Base-by-base conservation (phyloP, 495 filamentous ascomycete species). In the Sporormia fimetaria region DNA sequence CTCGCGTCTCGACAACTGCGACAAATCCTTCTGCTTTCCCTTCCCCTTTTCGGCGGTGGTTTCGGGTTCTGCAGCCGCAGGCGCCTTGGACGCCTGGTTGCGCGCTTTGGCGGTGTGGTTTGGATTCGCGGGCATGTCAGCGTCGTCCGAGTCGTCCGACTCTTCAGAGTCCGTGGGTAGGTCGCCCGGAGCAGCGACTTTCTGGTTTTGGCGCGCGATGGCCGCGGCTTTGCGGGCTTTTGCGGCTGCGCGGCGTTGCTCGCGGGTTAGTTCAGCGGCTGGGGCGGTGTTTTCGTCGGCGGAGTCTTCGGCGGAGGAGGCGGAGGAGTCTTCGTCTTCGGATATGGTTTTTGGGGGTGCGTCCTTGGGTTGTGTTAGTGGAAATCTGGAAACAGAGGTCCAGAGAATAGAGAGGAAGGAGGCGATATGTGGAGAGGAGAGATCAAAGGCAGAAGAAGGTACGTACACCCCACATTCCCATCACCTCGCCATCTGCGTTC, bases 181-280 rank as follows among this genome's bases (percentile, higher is more conserved):
- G 51, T 94, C 88, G 37, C 87, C 90, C 0, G 84, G 79, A 45
- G 80, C 75, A 2, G 83, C 75, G 31, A 71, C 63, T 14, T 68
- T 61, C 22, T 73, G 62, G 45, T 72, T 72, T 57, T 77, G 75
- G 37, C 69, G 74, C n/a, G 76, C 78, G 43, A 82, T 78, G 15
- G 87, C 92, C 5, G 85, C 87, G 47, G 81, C 77, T 63, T 98
- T 98, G 58, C 80, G 82, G 17, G 86, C 84, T 67, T 94, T 94
- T 52, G 87, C 85, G 37, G 80, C 80, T 18, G 79, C 79, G 54
- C 78, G 80, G 52, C 90, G 88, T 56, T 92, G 73, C 58, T 96
- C 88, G 55, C 90, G 85, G 42, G 75, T 87, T 61, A 83, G 56
- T 37, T 75, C 73, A 18, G 61, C 46, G 8, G 51, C 54, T 22